Evolutionary conservation across 2,329 filamentous ascomycete genomes (phyloP), one percentile per base, ranked within the genome.

Genomic region (Pleurostoma richardsiae): DNA sequence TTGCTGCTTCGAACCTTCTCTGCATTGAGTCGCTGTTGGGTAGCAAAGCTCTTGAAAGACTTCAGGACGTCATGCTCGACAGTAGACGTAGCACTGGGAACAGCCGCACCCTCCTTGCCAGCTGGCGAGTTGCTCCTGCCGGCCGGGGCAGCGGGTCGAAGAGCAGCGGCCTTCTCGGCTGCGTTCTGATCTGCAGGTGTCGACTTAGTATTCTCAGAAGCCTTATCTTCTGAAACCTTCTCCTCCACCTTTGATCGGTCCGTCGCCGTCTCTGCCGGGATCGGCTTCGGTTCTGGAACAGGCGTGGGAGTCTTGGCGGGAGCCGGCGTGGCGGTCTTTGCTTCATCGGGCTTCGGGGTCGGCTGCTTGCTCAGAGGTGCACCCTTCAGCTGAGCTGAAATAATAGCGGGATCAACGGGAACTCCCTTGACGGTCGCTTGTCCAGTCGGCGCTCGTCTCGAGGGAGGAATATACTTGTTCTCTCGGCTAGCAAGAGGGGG

Each of bases 391-490:
- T 90, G 85, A n/a, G 90, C 85, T 5, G 89, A 92, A 59, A 96
- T 95, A 60, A 95, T 95, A 31, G 91, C 88, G 50, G 90, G 89
- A 61, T 96, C 89, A 43, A 92, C 80, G 10, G 88, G 88, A 39
- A 83, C 88, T 40, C 89, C 86, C 54, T 82, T 77, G 27, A 91
- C 84, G 6, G 85, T 88, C 4, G 89, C 74, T 52, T 88, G 80
- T 29, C 76, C 83, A 30, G 86, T 81, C 19, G 89, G 88, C 6
- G 91, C 86, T 56, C 94, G 83, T 64, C 89, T 82, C 19, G 89
- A 92, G 4, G 94, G 94, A 31, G 94, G 92, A 1, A 87, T 95
- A 65, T 99, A 99, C 66, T 89, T 92, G 66, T 80, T 80, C 54
- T 76, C 72, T 19, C 73, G 68, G 40, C 65, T 69, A 42, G 70